These are phyloP conservation scores for Aspergillus eucalypticola DNA, from an alignment of 2,329 filamentous ascomycete species.

Conservation along the genomic window DNA sequence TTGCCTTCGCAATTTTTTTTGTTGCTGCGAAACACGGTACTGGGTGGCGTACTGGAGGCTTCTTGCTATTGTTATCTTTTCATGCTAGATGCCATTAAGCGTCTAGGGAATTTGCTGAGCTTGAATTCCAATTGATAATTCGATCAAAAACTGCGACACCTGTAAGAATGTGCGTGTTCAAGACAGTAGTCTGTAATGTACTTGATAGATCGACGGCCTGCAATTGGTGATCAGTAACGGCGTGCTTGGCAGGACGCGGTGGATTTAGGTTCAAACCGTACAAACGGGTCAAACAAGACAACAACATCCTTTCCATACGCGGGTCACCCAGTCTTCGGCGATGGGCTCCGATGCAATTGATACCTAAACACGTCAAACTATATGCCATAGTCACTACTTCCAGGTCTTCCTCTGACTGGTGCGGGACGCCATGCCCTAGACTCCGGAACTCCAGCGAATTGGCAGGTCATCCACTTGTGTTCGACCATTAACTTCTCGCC, in stretches of 20 bases:
- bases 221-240: not conserved
- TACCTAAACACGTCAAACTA: not conserved
- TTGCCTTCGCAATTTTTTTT: constrained; percentile 2
- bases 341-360: not conserved
- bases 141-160: too few relatives aligned
- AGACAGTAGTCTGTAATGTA: not conserved
- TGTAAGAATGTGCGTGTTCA: too few relatives aligned
- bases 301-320: constrained; percentile 16
- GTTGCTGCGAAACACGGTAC: constrained; percentile 6
- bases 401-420: not conserved
- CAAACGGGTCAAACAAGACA: constrained; percentile 31
- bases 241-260: constrained; percentile 20
- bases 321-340: not conserved
- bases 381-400: not conserved
- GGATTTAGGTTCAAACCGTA: constrained; percentile 14
- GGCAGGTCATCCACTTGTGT: not conserved
- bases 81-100: constrained; percentile 8
- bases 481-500: constrained; percentile 2
- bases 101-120: constrained; percentile 7
- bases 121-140: constrained; percentile 2
- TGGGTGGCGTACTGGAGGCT: constrained; percentile 26
- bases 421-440: constrained; percentile 13
- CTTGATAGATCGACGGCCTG: not conserved
- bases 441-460: constrained; percentile 2
- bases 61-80: constrained; percentile 5